These are phyloP conservation scores for Termitomyces sp. DNA, from an alignment of 768 basidiomycete genomes.

Conservation along the genomic window DNA sequence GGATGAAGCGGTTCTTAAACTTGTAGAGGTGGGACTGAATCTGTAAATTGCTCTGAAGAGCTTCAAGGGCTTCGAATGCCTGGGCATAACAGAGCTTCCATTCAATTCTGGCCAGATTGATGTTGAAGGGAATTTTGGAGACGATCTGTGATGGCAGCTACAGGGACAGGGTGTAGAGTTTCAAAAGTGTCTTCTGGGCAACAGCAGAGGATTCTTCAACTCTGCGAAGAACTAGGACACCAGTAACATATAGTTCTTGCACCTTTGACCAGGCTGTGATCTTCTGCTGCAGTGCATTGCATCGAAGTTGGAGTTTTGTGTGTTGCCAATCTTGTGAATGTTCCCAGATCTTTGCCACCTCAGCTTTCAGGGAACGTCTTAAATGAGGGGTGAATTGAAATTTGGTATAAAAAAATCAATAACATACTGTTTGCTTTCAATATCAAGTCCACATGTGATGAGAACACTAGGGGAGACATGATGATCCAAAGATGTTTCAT, in stretches of 20 bases:
- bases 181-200: background rate
- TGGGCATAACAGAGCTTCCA: slow-evolving; percentile 3
- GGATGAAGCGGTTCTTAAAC: too few relatives aligned
- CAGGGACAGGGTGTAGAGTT: background rate
- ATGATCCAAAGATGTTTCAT: slow-evolving; percentile 7
- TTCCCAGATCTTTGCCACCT: background rate
- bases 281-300: background rate
- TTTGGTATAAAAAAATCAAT: background rate
- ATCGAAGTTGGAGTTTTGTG: slow-evolving; percentile 6
- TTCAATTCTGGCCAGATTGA: background rate
- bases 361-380: background rate
- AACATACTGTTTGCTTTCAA: background rate
- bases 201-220: background rate
- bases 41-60: too few relatives aligned
- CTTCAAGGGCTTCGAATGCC: too few relatives aligned
- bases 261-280: background rate
- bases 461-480: slow-evolving; percentile 12
- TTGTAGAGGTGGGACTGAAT: too few relatives aligned
- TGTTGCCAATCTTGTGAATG: slow-evolving; percentile 14
- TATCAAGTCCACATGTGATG: background rate
- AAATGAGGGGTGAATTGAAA: too few relatives aligned
- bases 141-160: slow-evolving; percentile 3
- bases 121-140: background rate
- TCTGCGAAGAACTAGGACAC: background rate
- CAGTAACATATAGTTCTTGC: background rate